Evolutionary conservation across 23 red algal genomes (phyloP), one percentile per base, ranked within the genome.

Genomic region (Agarophyton chilense): DNA sequence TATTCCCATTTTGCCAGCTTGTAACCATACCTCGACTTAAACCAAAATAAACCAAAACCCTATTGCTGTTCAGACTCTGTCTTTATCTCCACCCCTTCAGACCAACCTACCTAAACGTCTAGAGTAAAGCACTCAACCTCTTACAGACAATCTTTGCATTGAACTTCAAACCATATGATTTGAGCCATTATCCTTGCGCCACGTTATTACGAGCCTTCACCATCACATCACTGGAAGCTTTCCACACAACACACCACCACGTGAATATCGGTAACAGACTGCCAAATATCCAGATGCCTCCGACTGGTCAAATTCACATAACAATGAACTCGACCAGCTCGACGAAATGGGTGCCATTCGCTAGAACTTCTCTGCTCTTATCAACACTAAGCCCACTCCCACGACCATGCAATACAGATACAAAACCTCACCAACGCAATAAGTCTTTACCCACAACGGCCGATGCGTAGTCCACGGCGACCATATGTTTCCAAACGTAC

Each of bases 401-500:
- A 66, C 42, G 31, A 89, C 67, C 47, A 78, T 89, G 71, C 52
- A 58, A 8, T 77, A 89, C 68, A 22, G 73, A 43, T 89, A 89
- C 26, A 79, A 89, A 26, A 46, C 43, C 4, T 52, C 56, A 25
- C 39, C 50, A 3, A 46, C 53, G 35, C 19, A 71, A 2, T 78
- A 28, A 4, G 50, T 89, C 32, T 62, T 29, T 2, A 21, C 32
- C 25, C 39, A 35, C 10, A 89, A 89, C 39, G 84, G 45, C 0
- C 47, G 84, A 1, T 89, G 71, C 36, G 47, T 21, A 35, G 22
- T 76, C 1, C 63, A 62, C 18, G 67, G 83, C 0, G 72, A 89
- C 73, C 44, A 7, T 0, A 89, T 89, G 84, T 3, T 78, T 3
- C 84, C 84, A 41, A 56, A 89, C 34, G 31, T 49, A 67, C 84